A percentile compares a stretch with the other conserved stretches of the same genome.
Evolutionary conservation across 2,329 filamentous ascomycete genomes (phyloP).

Genomic region (Gremmenia infestans): DNA sequence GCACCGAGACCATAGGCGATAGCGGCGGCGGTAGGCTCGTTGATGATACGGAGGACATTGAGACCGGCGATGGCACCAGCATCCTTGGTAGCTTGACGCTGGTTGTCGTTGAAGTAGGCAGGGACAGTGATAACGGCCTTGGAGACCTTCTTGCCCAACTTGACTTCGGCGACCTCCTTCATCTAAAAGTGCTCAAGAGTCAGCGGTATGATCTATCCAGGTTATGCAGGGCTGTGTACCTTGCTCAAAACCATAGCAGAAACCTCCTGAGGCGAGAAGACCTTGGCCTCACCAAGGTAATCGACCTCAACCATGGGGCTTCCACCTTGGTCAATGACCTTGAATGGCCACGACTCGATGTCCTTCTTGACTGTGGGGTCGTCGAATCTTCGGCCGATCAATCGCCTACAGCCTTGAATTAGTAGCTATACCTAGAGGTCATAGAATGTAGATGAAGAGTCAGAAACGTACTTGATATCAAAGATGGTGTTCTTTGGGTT

Average conservation of each 20-base stretch:
- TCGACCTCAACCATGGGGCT: constrained; percentile 92
- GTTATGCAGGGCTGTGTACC: constrained; percentile 47
- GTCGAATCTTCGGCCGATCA: constrained; percentile 93
- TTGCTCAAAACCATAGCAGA: constrained; percentile 98
- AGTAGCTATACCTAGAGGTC: constrained; percentile 3
- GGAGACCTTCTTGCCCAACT: constrained; percentile 97
- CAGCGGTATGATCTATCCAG: neutral
- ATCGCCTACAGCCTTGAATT: constrained; percentile 57
- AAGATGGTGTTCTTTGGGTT: constrained; percentile 98
- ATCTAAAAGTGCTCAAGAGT: constrained; percentile 53
- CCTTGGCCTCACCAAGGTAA: constrained; percentile 92
- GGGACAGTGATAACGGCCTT: constrained; percentile 99
- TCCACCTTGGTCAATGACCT: constrained; percentile 84
- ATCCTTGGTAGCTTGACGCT: constrained; percentile 99
- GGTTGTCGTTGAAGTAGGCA: constrained; percentile 99
- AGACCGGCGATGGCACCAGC: constrained; percentile 95
- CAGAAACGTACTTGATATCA: constrained; percentile 84
- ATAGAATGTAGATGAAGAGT: constrained; percentile 1
- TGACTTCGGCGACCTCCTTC: constrained; percentile 98
- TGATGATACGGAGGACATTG: constrained; percentile 99
- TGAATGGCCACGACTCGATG: constrained; percentile 98
- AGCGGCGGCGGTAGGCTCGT: constrained; percentile 96
- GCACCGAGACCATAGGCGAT: constrained; percentile 97
- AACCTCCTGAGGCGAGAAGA: constrained; percentile 96
- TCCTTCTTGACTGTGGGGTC: constrained; percentile 97